phyloP scores from a whole-genome alignment of 2,329 filamentous ascomycete species.

The Diaporthe capsici region DNA sequence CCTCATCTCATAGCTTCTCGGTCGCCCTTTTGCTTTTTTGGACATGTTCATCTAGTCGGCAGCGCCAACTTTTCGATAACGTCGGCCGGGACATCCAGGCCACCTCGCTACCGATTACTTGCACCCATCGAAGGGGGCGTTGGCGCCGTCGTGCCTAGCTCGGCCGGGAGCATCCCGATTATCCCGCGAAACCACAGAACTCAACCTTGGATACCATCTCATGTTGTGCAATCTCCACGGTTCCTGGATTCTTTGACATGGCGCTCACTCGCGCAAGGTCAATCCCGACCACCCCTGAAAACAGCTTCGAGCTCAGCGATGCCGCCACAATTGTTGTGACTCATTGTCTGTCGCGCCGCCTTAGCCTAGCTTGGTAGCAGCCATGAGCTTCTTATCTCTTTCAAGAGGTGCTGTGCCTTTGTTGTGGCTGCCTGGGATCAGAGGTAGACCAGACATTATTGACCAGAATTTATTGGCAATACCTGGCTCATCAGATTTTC shows the following conservation, averaged over 20 bases:
- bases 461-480: not conserved
- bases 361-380: not conserved
- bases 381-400: not conserved
- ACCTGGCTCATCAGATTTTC: not conserved
- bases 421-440: not conserved
- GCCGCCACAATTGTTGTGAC: not conserved
- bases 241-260: not conserved
- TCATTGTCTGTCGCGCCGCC: not conserved
- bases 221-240: slow-evolving; percentile 4
- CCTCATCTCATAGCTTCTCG: not conserved
- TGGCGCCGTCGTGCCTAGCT: not conserved
- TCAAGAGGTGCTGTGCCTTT: not conserved
- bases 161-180: not conserved
- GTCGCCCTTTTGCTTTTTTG: not conserved
- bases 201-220: not conserved
- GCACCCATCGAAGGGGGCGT: not conserved
- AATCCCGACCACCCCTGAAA: not conserved
- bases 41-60: not conserved
- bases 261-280: not conserved
- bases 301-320: not conserved
- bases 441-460: not conserved
- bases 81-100: slow-evolving; percentile 1
- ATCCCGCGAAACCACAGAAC: not conserved
- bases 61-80: slow-evolving; percentile 1
- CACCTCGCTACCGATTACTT: slow-evolving; percentile 6